These are phyloP conservation scores for Pythium monospermum DNA, from an alignment of 352 stramenopile genomes.

Conservation along the genomic window DNA sequence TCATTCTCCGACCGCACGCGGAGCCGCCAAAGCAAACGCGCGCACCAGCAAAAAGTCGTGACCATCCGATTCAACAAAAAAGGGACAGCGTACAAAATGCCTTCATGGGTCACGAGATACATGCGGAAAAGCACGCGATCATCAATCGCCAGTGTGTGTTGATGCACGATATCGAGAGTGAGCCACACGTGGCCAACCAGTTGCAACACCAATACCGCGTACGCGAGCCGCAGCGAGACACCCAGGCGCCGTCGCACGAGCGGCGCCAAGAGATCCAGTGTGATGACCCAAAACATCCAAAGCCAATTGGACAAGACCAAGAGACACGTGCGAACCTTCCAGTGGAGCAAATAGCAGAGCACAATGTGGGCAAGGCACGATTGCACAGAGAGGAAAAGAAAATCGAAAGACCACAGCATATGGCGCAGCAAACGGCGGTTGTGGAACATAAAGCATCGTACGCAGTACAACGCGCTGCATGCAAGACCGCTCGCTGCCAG, in stretches of 20 bases:
- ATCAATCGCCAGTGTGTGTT: not conserved
- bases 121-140: not conserved
- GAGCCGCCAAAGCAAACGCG: conserved; percentile 18
- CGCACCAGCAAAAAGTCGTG: conserved; percentile 10
- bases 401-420: conserved; percentile 22
- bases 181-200: not conserved
- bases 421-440: conserved; percentile 2
- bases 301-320: conserved; percentile 1
- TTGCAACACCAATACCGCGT: too few species aligned
- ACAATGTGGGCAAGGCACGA: conserved; percentile 7
- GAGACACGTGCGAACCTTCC: not conserved
- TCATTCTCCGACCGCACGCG: not conserved
- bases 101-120: too few species aligned
- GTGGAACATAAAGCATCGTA: not conserved
- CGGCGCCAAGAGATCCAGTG: conserved; percentile 15
- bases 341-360: conserved; percentile 18
- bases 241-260: not conserved
- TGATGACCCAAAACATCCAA: conserved; percentile 25
- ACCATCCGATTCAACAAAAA: conserved; percentile 18
- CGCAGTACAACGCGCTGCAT: not conserved
- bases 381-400: conserved; percentile 24
- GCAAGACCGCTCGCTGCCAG: conserved; percentile 1
- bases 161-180: not conserved
- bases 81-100: conserved; percentile 6
- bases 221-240: too few species aligned